These are phyloP conservation scores for Endoconidiophora polonica DNA, from an alignment of 2,329 filamentous ascomycete species.

Conservation along the genomic window DNA sequence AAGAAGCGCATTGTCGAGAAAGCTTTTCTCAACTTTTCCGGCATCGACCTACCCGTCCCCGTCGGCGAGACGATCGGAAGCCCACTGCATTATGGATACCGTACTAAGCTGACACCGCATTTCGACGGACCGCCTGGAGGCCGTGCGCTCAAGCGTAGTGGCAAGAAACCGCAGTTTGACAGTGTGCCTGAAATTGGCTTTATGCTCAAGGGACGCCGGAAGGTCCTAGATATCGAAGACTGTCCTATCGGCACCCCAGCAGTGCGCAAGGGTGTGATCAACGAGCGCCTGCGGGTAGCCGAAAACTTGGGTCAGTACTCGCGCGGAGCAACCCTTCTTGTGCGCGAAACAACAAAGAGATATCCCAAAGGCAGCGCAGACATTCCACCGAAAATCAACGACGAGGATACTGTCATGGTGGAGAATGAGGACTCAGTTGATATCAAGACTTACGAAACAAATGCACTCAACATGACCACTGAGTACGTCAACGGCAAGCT, in stretches of 20 bases:
- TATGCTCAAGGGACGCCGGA: conserved; percentile 65
- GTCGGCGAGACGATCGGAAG: conserved; percentile 78
- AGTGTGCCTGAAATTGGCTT: conserved; percentile 72
- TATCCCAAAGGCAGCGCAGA: conserved; percentile 30
- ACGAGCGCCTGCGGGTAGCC: conserved; percentile 61
- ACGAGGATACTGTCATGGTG: conserved; percentile 27
- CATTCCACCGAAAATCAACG: conserved; percentile 16
- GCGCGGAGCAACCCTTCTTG: conserved; percentile 70
- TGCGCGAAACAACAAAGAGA: conserved; percentile 70
- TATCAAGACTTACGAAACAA: conserved; percentile 75
- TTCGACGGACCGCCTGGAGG: conserved; percentile 60
- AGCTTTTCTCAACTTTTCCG: conserved; percentile 78
- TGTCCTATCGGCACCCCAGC: conserved; percentile 87
- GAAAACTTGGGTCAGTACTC: conserved; percentile 55
- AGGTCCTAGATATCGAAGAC: conserved; percentile 86
- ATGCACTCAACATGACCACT: conserved; percentile 64
- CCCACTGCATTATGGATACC: conserved; percentile 80
- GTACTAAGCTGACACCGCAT: conserved; percentile 93
- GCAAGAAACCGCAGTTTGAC: conserved; percentile 32
- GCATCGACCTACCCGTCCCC: conserved; percentile 53
- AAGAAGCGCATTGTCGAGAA: conserved; percentile 81
- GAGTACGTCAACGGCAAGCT: conserved; percentile 76
- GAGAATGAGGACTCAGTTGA: conserved; percentile 41
- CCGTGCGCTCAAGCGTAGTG: conserved; percentile 32
- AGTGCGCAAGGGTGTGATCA: conserved; percentile 61